These are phyloP conservation scores for Aspergillus ochraceus DNA, from an alignment of 2,329 filamentous ascomycete genomes.

Conservation along the genomic window DNA sequence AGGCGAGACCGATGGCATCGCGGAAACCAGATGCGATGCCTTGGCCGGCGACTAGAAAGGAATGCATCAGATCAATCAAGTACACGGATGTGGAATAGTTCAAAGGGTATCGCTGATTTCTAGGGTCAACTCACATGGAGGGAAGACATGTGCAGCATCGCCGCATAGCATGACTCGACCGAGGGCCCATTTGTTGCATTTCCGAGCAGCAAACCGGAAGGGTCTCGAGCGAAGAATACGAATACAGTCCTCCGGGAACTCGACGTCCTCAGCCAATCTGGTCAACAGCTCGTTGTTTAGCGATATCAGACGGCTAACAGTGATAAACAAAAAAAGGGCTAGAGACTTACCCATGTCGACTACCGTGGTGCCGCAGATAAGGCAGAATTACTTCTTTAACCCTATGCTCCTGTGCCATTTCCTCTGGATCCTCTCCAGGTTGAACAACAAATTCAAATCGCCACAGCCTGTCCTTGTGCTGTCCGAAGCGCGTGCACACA, in stretches of 20 bases:
- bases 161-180: conserved; percentile 47
- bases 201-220: conserved; percentile 47
- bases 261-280: conserved; percentile 29
- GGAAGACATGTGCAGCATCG: conserved; percentile 55
- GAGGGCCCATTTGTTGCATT: conserved; percentile 50
- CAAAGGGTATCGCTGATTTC: no score
- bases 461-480: conserved; percentile 43
- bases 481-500: conserved; percentile 49
- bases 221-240: conserved; percentile 47
- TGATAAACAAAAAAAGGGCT: not conserved
- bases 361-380: conserved; percentile 26
- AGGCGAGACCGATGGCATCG: conserved; percentile 39
- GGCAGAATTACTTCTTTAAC: conserved; percentile 28
- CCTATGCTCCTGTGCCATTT: conserved; percentile 32
- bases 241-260: conserved; percentile 50
- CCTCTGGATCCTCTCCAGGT: conserved; percentile 27
- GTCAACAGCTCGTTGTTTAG: not conserved
- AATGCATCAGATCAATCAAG: not conserved
- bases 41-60: conserved; percentile 38
- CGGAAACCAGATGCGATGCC: conserved; percentile 45
- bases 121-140: conserved; percentile 40
- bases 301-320: no score
- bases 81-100: no score
- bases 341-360: conserved; percentile 10
- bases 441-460: conserved; percentile 33